These are phyloP conservation scores for Fistulinella prunicolor DNA, from an alignment of 768 basidiomycete genomes.

Conservation along the genomic window DNA sequence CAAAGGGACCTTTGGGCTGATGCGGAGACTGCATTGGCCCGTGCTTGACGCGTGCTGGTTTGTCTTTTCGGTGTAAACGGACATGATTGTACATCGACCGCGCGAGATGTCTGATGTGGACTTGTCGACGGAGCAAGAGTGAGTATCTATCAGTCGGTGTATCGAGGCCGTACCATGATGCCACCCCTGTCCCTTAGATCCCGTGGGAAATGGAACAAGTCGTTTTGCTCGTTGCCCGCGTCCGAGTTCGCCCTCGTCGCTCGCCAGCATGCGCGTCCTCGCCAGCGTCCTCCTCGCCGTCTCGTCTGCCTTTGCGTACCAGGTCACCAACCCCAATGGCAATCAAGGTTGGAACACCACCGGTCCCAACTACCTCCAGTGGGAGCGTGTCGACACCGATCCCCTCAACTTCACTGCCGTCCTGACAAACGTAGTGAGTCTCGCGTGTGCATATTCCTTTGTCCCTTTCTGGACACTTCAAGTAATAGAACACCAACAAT, in stretches of 20 bases:
- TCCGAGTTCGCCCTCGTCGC: not conserved
- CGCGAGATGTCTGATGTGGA: not conserved
- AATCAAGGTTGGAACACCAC: conserved; percentile 54
- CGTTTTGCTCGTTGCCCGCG: not conserved
- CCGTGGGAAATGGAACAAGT: conserved; percentile 24
- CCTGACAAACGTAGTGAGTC: conserved; percentile 58
- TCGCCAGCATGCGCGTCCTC: conserved; percentile 42
- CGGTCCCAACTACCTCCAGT: conserved; percentile 53
- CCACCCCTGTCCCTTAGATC: not conserved
- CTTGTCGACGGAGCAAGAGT: conserved; percentile 4
- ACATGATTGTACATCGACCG: not conserved
- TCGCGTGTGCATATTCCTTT: not conserved
- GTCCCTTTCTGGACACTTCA: conserved; percentile 1
- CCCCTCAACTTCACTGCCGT: conserved; percentile 63
- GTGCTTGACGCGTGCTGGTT: conserved; percentile 8
- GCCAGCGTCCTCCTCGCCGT: conserved; percentile 45
- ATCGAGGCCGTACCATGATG: not conserved
- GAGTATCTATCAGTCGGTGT: conserved; percentile 1
- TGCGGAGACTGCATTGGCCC: conserved; percentile 51
- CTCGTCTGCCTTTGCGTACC: conserved; percentile 61
- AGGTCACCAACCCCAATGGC: conserved; percentile 50
- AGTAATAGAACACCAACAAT: conserved; percentile 35
- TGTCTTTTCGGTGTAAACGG: conserved; percentile 5
- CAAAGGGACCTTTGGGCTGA: conserved; percentile 82
- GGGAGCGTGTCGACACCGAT: conserved; percentile 69